A percentile compares a stretch with the other conserved stretches of the same genome.
Evolutionary conservation across 805 yeast species (phyloP).

Genomic region (Jamesozyma lodderae): DNA sequence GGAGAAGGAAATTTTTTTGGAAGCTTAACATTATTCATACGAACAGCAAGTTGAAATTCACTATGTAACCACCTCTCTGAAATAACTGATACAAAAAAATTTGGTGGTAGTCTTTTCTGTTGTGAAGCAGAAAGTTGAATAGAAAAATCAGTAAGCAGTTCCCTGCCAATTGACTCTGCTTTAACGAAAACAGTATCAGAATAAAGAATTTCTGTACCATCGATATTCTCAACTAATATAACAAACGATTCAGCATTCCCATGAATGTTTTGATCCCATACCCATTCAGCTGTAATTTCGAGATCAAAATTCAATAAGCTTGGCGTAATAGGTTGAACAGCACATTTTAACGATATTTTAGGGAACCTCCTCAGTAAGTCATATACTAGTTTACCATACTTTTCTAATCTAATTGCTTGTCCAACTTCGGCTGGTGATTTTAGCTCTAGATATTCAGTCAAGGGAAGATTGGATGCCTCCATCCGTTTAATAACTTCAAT

Average conservation of each 20-base stretch:
- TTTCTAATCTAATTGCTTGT: constrained; percentile 66
- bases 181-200: constrained; percentile 45
- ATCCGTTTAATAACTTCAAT: constrained; percentile 58
- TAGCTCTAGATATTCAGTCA: constrained; percentile 62
- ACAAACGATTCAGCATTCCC: constrained; percentile 58
- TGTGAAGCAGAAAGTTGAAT: constrained; percentile 32
- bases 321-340: constrained; percentile 70
- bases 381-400: constrained; percentile 49
- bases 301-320: constrained; percentile 56
- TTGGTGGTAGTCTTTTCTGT: constrained; percentile 46
- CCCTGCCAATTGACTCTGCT: constrained; percentile 41
- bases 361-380: constrained; percentile 70
- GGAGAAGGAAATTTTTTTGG: constrained; percentile 28
- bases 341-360: constrained; percentile 45
- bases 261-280: constrained; percentile 63
- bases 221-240: constrained; percentile 70
- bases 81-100: constrained; percentile 58
- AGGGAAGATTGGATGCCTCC: constrained; percentile 76
- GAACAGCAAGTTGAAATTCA: constrained; percentile 51
- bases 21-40: constrained; percentile 22
- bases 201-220: constrained; percentile 67
- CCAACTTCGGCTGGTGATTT: constrained; percentile 67
- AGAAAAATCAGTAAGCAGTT: constrained; percentile 54
- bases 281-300: constrained; percentile 63
- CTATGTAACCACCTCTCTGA: constrained; percentile 86